Base-by-base conservation (phyloP, 257 asterid species). In the Nicotiana noctiflora region DNA sequence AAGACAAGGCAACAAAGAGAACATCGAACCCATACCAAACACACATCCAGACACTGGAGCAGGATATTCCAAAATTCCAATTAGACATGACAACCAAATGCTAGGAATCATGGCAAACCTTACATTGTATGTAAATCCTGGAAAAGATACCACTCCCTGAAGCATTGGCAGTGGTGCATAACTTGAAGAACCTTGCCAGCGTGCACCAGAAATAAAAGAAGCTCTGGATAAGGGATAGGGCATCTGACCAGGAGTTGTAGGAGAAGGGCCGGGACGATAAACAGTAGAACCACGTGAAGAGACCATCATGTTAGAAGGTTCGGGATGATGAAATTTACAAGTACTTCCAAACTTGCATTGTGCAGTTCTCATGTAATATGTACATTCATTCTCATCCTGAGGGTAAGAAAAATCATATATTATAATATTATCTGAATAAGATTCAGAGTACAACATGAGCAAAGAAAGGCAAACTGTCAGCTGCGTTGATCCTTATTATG, bases 281-380 rank as follows among this genome's bases (percentile, higher is more conserved):
- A 91, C 93, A 83, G 98, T 89, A 86, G 99, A 94, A 64, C 97
- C 96, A 40, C 94, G 94, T 80, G 93, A 77, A 77, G 98, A 80
- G 82, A 94, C 96, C 98, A 93, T 93, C 94, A 88, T 89, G 86
- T 90, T 92, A 75, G 98, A 91, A 76, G 97, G 98, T 86, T 92
- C 97, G 75, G 99, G 97, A 85, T 96, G 99, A 86, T 96, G 90
- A 87, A 88, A 96, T 88, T 94, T 94, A 86, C 99, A 96, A 81
- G 98, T 92, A 90, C 90, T 87, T 82, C 97, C 98, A 84, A 91
- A 96, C 87, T 96, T 94, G 93, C 99, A 96, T 75, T 87, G 90
- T 53, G 98, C 99, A 59, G 93, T 94, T 87, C 93, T 91, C 91
- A 96, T 87, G 80, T 93, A 96, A 89, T 93, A 94, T 81, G 95